Evolutionary conservation across 441 rosid species (phyloP), one percentile per base, ranked within the genome.

Genomic region (Populus hybrid): DNA sequence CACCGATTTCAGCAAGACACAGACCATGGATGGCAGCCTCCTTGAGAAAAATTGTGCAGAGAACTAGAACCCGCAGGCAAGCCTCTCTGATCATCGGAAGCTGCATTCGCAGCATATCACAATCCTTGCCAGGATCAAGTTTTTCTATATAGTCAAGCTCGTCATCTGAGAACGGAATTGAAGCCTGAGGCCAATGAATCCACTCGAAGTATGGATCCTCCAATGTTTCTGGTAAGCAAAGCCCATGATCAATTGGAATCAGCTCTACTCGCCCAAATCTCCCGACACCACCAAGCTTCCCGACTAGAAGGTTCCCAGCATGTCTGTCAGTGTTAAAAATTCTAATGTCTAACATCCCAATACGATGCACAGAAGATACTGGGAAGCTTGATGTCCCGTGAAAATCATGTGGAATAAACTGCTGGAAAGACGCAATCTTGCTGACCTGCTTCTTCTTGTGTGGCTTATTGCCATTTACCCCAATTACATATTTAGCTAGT

Each of bases 161-260:
- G 65, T 84, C 90, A 32, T 84, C 88, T 2, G 88, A 83, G 70
- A 87, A 86, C 9, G 90, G 90, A 65, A 87, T 86, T 32, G 88
- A 87, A 23, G 88, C 87, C 64, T 87, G 90, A 28, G 87, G 90
- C 90, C 86, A 87, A 64, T 87, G 88, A 77, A 87, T 87, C 90
- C 90, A 87, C 84, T 87, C 90, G 2, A 87, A 86, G 74, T 86
- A 87, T 6, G 90, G 90, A 46, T 87, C 90, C 75, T 86, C 90
- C 79, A 87, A 76, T 32, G 88, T 81, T 79, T 87, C 90, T 3
- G 90, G 90, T 76, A 87, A 78, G 84, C 88, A 87, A 79, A 87
- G 88, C 28, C 90, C 90, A 24, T 87, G 90, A 80, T 87, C 90
- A 57, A 87, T 87, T 46, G 90, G 90, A 81, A 81, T 87, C 67